Evolutionary conservation across 108 stramenopile species (phyloP).

Genomic region (Skeletonema menzelii): DNA sequence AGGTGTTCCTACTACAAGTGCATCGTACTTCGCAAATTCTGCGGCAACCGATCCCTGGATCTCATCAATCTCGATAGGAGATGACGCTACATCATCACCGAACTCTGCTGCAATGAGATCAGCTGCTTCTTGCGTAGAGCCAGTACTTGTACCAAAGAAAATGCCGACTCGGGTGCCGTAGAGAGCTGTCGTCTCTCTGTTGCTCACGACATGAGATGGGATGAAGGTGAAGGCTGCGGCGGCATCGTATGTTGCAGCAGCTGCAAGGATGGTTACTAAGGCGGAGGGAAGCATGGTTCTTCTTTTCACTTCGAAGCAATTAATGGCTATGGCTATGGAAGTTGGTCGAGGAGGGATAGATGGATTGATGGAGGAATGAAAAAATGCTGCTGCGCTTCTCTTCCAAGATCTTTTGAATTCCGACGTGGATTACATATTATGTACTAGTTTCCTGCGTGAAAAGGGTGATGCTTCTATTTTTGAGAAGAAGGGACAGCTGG

Average conservation of each 20-base stretch:
- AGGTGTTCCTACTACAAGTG: slow-evolving; percentile 71
- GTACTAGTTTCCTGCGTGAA: no score
- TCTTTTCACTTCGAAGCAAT: no score
- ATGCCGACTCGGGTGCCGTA: slow-evolving; percentile 59
- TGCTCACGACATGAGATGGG: not conserved
- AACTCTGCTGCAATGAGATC: slow-evolving; percentile 63
- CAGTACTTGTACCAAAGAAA: slow-evolving; percentile 83
- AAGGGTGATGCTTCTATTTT: no score
- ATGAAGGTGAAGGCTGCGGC: not conserved
- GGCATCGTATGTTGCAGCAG: not conserved
- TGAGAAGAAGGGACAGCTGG: no score
- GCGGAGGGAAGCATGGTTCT: not conserved
- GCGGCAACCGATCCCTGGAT: slow-evolving; percentile 59
- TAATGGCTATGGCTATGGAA: no score
- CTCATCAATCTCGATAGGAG: slow-evolving; percentile 77
- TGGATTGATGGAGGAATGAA: no score
- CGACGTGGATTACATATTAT: no score
- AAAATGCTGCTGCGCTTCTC: no score
- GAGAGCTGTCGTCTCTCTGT: not conserved
- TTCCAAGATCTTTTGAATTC: no score
- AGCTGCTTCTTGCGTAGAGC: slow-evolving; percentile 73
- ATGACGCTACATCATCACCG: slow-evolving; percentile 64
- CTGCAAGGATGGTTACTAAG: not conserved
- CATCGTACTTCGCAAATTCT: slow-evolving; percentile 70
- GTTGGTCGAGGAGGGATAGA: no score